These are phyloP conservation scores for Irpex lacteus DNA, from an alignment of 1,284 basidiomycete genomes.

Conservation along the genomic window DNA sequence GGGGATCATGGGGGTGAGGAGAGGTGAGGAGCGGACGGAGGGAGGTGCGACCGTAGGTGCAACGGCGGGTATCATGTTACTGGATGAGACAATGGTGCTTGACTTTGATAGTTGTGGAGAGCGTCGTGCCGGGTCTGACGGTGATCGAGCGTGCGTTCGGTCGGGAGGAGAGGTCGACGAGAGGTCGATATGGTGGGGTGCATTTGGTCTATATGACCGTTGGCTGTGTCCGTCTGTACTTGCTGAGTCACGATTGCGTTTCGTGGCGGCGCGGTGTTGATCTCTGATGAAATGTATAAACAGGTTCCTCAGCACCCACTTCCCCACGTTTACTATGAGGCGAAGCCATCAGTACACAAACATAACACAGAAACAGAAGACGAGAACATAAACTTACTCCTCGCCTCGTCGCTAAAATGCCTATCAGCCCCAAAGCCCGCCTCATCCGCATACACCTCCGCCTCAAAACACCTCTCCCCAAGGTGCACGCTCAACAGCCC, in stretches of 20 bases:
- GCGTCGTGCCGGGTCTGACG: conserved; percentile 28
- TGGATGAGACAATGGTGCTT: conserved; percentile 49
- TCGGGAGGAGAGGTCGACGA: conserved; percentile 18
- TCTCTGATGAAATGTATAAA: conserved; percentile 71
- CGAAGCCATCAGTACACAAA: background rate
- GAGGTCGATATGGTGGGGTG: conserved; percentile 31
- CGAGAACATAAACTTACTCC: conserved; percentile 51
- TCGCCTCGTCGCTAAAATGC: conserved; percentile 72
- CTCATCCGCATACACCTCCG: conserved; percentile 95
- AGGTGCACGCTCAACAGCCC: conserved; percentile 89
- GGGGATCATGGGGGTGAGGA: conserved; percentile 58
- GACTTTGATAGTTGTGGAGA: conserved; percentile 15
- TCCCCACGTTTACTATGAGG: conserved; percentile 70
- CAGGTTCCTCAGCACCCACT: conserved; percentile 76
- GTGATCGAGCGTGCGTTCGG: conserved; percentile 25
- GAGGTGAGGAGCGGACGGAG: conserved; percentile 42
- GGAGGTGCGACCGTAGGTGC: conserved; percentile 44
- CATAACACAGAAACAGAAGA: no score
- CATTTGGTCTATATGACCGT: conserved; percentile 25
- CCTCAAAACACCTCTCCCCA: conserved; percentile 87
- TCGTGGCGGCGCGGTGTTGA: conserved; percentile 43
- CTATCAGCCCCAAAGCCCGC: conserved; percentile 61
- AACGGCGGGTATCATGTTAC: conserved; percentile 64
- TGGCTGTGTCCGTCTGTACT: conserved; percentile 17
- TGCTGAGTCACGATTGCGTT: conserved; percentile 34